Evolutionary conservation across 805 yeast genomes (phyloP), one percentile per base, ranked within the genome.

Genomic region (Ogataea pignaliae): DNA sequence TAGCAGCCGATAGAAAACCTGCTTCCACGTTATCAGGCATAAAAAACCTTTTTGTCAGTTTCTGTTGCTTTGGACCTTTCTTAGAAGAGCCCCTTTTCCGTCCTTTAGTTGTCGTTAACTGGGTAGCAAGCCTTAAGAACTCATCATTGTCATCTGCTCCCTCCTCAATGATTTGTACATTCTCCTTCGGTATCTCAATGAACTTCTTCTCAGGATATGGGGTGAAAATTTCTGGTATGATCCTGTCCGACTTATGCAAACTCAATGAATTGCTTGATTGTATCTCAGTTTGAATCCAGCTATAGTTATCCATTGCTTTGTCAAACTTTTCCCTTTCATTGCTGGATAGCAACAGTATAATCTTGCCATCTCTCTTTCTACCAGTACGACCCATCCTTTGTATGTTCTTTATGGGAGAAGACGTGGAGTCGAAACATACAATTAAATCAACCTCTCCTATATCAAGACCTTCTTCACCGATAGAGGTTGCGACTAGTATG

Each of bases 311-410:
- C 85, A 88, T 80, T 0, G 98, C 90, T 52, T 82, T 78, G 37
- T 85, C 86, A 59, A 88, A 87, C 58, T 91, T 95, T 6, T 66
- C 56, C 43, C 83, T 78, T 63, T 93, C 99, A 50, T 79, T 79
- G 11, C 84, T 76, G 9, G 96, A 78, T 55, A 91, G 79, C 5
- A 93, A 64, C 32, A 90, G 64, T 3, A 88, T 67, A 2, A 93
- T 86, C 46, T 75, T 77, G 34, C 99, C 99, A 54, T 86, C 88
- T 54, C 97, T 71, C 59, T 88, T 88, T 66, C 99, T 82, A 15
- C 99, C 99, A 0, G 99, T 93, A 67, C 99, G 79, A 26, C 99
- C 99, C 95, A 93, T 88, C 54, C 99, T 70, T 61, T 93, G 99
- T 34, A 93, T 76, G 54, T 86, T 89, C 46, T 95, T 87, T 45